These are phyloP conservation scores for Protomyces macrosporus DNA, from an alignment of 1,139 yeast species.

Conservation along the genomic window DNA sequence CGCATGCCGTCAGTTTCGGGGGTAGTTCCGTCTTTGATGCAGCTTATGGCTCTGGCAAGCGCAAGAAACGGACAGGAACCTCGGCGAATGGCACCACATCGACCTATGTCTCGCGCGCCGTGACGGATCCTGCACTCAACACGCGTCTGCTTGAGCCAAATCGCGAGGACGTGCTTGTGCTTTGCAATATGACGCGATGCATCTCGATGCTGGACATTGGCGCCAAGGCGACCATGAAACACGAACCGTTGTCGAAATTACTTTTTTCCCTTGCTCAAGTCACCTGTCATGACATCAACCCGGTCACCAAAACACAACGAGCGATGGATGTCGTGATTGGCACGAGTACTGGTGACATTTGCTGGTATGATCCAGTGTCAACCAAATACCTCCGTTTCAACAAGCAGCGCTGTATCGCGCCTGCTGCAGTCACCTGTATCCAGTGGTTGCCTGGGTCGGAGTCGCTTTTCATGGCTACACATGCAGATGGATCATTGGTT, in stretches of 20 bases:
- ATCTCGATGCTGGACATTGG: slow-evolving; percentile 40
- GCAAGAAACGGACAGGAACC: slow-evolving; percentile 17
- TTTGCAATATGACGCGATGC: slow-evolving; percentile 41
- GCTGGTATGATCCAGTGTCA: slow-evolving; percentile 51
- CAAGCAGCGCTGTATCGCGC: slow-evolving; percentile 43
- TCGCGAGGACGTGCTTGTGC: slow-evolving; percentile 36
- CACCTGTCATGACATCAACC: slow-evolving; percentile 43
- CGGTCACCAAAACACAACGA: slow-evolving; percentile 39
- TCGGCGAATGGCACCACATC: slow-evolving; percentile 37
- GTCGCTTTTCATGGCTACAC: slow-evolving; percentile 42
- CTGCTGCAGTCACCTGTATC: slow-evolving; percentile 40
- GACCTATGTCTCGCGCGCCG: slow-evolving; percentile 41
- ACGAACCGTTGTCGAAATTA: slow-evolving; percentile 42
- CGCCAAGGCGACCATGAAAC: slow-evolving; percentile 32
- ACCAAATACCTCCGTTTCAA: slow-evolving; percentile 50
- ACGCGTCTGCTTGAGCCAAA: slow-evolving; percentile 38
- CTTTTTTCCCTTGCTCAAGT: slow-evolving; percentile 43
- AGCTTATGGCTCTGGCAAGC: slow-evolving; percentile 4
- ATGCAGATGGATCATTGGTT: slow-evolving; percentile 43
- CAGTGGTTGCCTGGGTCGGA: slow-evolving; percentile 45
- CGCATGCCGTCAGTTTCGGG: not conserved
- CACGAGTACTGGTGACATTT: slow-evolving; percentile 50
- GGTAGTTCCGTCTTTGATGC: slow-evolving; percentile 18
- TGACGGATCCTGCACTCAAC: slow-evolving; percentile 40
- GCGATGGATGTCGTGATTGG: slow-evolving; percentile 50